Evolutionary conservation across 495 filamentous ascomycete genomes (phyloP), one percentile per base, ranked within the genome.

Genomic region (Penicillium coprophilum): DNA sequence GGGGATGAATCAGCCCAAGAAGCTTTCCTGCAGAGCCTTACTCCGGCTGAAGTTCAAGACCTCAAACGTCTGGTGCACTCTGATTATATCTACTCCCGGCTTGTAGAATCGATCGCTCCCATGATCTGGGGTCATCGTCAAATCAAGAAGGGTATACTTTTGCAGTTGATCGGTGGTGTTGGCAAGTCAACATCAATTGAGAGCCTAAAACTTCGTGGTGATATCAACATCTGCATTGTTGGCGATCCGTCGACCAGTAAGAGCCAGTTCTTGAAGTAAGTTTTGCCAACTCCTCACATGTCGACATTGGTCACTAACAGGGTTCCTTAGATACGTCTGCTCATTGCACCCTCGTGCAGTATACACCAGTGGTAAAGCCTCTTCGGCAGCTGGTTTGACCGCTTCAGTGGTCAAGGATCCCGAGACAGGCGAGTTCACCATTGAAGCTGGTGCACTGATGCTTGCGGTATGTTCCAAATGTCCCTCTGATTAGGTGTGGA

Each of bases 211-310:
- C 82, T 99, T 23, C 83, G 94, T 78, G 94, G 94, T 63, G 94
- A 99, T 69, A 89, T 99, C 78, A 99, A 99, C 70, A 92, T 99
- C 59, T 99, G 94, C 70, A 91, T 99, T 64, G 95, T 99, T 52
- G 94, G 94, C 60, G 94, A 99, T 67, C 94, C 94, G 2, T 93
- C 89, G n/a, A 99, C 94, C 2, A 94, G 89, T 58, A 99, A 99
- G 72, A 96, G 91, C 56, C 94, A 99, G 66, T 99, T 99, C 76
- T 78, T 99, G 56, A 99, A 99, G 72, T 83, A 68, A 71, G 79
- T 70, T 31, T 38, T 12, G 9, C 13, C 27, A 0, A 21, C 21
- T 38, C 20, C n/a, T 15, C 48, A 19, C 7, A 15, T 7, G 20
- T 24, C 23, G 27, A 28, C 51, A 13, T 51, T 36, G 53, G 20